A percentile compares a stretch with the other conserved stretches of the same genome.
Evolutionary conservation across 2,329 filamentous ascomycete species (phyloP).

Genomic region (Aspergillus sojae): DNA sequence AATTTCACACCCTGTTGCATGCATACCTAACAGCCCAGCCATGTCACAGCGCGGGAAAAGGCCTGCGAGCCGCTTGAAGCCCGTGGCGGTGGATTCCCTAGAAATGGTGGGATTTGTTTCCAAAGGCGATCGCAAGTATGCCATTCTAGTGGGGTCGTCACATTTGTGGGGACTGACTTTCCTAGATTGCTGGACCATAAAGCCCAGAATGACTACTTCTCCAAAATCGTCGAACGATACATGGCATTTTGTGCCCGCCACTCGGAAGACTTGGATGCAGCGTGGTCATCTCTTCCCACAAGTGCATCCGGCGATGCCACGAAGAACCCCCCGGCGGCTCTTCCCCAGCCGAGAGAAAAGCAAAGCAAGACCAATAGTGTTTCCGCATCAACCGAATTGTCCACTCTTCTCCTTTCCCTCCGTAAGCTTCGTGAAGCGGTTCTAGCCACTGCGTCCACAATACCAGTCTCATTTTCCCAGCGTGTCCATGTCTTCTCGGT

Average conservation of each 20-base stretch:
- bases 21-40: not conserved
- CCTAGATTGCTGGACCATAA: slow-evolving; percentile 71
- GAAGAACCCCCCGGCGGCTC: slow-evolving; percentile 41
- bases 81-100: slow-evolving; percentile 71
- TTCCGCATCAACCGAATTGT: slow-evolving; percentile 64
- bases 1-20: not conserved
- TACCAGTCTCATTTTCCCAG: slow-evolving; percentile 79
- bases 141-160: slow-evolving; percentile 1
- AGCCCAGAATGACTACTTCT: slow-evolving; percentile 82
- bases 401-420: slow-evolving; percentile 77
- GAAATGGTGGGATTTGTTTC: slow-evolving; percentile 83
- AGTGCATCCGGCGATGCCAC: slow-evolving; percentile 43
- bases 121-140: slow-evolving; percentile 83
- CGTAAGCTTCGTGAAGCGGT: slow-evolving; percentile 91
- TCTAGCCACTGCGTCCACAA: slow-evolving; percentile 68
- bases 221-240: slow-evolving; percentile 84
- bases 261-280: slow-evolving; percentile 71
- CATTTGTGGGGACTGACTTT: slow-evolving; percentile 10
- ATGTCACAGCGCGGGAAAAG: slow-evolving; percentile 27
- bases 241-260: slow-evolving; percentile 83
- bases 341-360: slow-evolving; percentile 23
- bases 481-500: slow-evolving; percentile 91
- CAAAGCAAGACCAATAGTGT: slow-evolving; percentile 22
- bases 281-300: slow-evolving; percentile 67
- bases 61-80: slow-evolving; percentile 61